Base-by-base conservation (phyloP, 768 basidiomycete species). In the Agaricus bisporus region DNA sequence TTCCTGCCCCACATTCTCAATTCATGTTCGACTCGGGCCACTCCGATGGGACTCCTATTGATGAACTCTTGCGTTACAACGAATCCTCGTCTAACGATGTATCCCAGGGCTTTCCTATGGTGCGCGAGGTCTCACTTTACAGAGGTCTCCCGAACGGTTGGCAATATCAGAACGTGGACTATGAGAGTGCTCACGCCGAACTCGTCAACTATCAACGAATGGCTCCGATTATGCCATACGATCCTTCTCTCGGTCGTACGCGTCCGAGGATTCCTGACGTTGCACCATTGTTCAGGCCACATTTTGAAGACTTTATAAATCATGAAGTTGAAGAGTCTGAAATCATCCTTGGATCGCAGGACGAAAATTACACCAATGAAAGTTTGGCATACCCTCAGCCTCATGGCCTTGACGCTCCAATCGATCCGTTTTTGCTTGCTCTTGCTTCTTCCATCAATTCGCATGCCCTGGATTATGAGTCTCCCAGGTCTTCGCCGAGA, bases 71-170 rank as follows among this genome's bases (percentile, higher is more conserved):
- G 14, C 41, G 47, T 29, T 45, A 56, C 32, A 36, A 44, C 48
- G 43, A 55, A 32, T 41, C 38, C 38, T 42, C 41, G 50, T 36
- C 54, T 49, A 55, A 54, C 22, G 32, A 28, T 35, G 55, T 56
- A 8, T 45, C 63, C 18, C 58, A 59, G 10, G 61, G 63, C 48
- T 61, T 59, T 22, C 65, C 71, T 15, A 75, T 78, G 75, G 63
- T 68, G 56, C 73, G 75, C 26, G 75, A 77, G 56, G 74, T 76
- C 26, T 74, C 76, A 26, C 64, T 78, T 6, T 76, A 71, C 61
- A 68, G 70, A 49, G 75, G 76, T 15, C 66, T 76, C 32, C 76
- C 75, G 2, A 73, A 74, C 50, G 76, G 75, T 22, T 77, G 75
- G 76, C 76, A 76, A 52, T 74, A 67, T 59, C 66, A 63, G 17